Evolutionary conservation across 2,329 filamentous ascomycete species (phyloP).

Genomic region (Colletotrichum lini): DNA sequence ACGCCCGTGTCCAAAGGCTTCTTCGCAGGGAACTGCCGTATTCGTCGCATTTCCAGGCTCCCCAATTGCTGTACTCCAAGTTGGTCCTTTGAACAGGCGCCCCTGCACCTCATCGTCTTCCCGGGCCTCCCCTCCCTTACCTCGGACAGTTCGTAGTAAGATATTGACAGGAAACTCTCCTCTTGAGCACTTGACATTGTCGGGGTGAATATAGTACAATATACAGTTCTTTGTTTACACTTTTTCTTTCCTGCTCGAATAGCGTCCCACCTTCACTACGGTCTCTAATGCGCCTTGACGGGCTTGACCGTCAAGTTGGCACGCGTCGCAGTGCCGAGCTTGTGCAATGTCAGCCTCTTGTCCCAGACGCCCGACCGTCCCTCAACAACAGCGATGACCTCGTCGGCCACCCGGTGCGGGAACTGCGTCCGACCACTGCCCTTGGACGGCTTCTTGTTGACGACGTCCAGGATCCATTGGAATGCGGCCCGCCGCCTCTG

Average conservation of each 20-base stretch:
- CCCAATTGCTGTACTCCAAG: neutral
- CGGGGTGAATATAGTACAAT: constrained; percentile 41
- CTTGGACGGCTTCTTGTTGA: constrained; percentile 81
- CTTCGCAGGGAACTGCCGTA: neutral
- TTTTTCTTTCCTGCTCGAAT: constrained; percentile 5
- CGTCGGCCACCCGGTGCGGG: constrained; percentile 84
- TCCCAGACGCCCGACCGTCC: constrained; percentile 90
- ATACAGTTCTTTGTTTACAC: constrained; percentile 40
- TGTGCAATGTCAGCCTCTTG: constrained; percentile 82
- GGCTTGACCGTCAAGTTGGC: constrained; percentile 74
- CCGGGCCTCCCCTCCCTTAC: too few relatives aligned
- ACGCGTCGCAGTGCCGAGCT: constrained; percentile 82
- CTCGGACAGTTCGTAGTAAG: neutral
- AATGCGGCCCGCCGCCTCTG: constrained; percentile 86
- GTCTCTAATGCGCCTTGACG: constrained; percentile 48
- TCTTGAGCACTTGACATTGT: constrained; percentile 29
- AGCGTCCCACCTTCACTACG: neutral
- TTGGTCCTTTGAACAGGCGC: too few relatives aligned
- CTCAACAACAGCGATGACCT: constrained; percentile 90
- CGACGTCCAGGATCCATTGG: constrained; percentile 90
- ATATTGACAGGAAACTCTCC: constrained; percentile 7
- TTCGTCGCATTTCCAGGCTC: neutral
- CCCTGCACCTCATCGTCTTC: too few relatives aligned
- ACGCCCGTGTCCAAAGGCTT: neutral
- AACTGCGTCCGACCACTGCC: constrained; percentile 81